Base-by-base conservation (phyloP, 2,329 filamentous ascomycete species). In the Curvularia spicifera region DNA sequence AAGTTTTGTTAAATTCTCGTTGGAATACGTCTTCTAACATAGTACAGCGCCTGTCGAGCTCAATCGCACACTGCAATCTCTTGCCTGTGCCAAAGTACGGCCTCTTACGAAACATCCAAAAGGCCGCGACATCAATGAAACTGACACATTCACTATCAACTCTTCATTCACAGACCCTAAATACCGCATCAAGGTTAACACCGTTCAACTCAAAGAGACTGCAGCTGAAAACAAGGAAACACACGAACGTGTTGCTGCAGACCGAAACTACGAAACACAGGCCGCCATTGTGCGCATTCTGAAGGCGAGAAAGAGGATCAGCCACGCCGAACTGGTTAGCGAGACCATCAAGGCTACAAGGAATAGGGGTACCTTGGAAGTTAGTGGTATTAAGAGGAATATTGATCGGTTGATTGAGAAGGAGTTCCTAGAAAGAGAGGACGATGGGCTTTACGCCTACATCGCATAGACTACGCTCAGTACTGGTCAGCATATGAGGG, bases 141-240 rank as follows among this genome's bases (percentile, higher is more conserved):
- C 86, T 0, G 96, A 99, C 78, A 91, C 88, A 0, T 99, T 99
- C 71, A 87, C 86, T 0, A 88, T 96, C 71, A 97, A 97, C 79
- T 78, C 84, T 44, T 75, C 76, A 15, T 99, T 99, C 78, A 81
- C 81, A 2, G 90, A 97, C 72, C 84, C 88, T 20, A 96, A 95
- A 77, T 90, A 91, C 78, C 88, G 93, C 56, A 89, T 99, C 79
- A 99, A 99, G 82, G 97, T 99, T 82, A 99, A 98, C 79, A 94
- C 97, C 78, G 95, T 99, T 68, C 95, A 99, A 78, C 85, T 97
- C 50, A 96, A 95, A 79, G 95, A 99, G 79, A 98, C 95, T 0
- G 91, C 90, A 70, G 90, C 94, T 72, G 95, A 99, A 79, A 97
- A 97, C 79, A 91, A 93, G 78, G 91, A 90, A 69, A 98, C 93